phyloP scores from a whole-genome alignment of 306 rosid genomes.

The Corylus americana region DNA sequence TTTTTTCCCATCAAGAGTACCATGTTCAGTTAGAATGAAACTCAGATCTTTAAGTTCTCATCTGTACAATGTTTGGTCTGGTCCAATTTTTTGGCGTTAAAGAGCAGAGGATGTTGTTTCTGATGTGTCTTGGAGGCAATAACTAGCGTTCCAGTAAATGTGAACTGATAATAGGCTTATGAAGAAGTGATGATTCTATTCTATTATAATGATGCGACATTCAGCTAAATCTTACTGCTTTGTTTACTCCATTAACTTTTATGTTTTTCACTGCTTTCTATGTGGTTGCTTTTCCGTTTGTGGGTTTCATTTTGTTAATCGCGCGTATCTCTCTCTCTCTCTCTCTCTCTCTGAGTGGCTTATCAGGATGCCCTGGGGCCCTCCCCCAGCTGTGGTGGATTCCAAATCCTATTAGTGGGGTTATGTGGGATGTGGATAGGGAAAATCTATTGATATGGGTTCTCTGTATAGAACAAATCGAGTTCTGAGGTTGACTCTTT shows the following conservation, averaged over 20 bases:
- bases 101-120: constrained; percentile 41
- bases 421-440: constrained; percentile 8
- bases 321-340: too few species aligned
- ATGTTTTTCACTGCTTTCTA: neutral
- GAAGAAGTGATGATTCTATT: constrained; percentile 39
- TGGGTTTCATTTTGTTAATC: neutral
- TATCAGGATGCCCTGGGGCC: neutral
- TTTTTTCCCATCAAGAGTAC: constrained; percentile 36
- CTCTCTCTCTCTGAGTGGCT: neutral
- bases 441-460: neutral
- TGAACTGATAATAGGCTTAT: constrained; percentile 21
- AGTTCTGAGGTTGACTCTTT: neutral
- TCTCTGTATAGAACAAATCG: neutral
- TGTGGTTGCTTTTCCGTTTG: neutral
- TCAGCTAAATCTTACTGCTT: constrained; percentile 17
- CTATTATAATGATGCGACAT: constrained; percentile 30
- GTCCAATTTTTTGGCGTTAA: constrained; percentile 61
- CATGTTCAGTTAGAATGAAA: constrained; percentile 38
- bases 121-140: constrained; percentile 41
- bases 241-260: constrained; percentile 2
- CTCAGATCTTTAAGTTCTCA: constrained; percentile 19
- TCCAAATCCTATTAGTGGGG: constrained; percentile 20
- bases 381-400: constrained; percentile 2
- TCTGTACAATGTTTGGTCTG: constrained; percentile 12
- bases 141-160: constrained; percentile 36